These are phyloP conservation scores for Elsinoe ampelina DNA, from an alignment of 2,329 filamentous ascomycete genomes.

Conservation along the genomic window DNA sequence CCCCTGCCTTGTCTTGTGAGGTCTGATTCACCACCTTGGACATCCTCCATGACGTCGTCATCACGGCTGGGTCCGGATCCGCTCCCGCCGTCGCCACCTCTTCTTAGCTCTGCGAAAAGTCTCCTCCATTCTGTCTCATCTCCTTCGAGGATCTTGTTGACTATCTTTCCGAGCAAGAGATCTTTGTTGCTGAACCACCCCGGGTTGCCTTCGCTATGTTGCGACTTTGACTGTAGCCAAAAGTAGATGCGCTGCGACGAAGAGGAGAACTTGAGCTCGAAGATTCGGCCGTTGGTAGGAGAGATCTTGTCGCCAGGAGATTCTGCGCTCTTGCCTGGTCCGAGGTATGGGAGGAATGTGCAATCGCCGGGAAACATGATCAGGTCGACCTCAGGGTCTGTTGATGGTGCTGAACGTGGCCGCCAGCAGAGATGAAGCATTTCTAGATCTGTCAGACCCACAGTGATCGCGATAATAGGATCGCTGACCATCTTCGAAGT, in stretches of 20 bases:
- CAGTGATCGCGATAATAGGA: not conserved
- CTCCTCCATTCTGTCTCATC: slow-evolving; percentile 72
- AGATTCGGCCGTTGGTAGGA: slow-evolving; percentile 75
- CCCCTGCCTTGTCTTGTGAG: slow-evolving; percentile 55
- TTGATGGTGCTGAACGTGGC: slow-evolving; percentile 59
- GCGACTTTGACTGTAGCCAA: slow-evolving; percentile 89
- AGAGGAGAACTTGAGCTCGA: slow-evolving; percentile 85
- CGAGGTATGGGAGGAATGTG: slow-evolving; percentile 68
- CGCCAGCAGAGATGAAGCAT: slow-evolving; percentile 97
- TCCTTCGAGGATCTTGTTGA: slow-evolving; percentile 75
- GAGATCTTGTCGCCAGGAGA: slow-evolving; percentile 44
- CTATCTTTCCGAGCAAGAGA: slow-evolving; percentile 76
- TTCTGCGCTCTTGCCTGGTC: slow-evolving; percentile 21
- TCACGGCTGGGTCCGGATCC: slow-evolving; percentile 18
- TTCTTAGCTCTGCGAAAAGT: slow-evolving; percentile 54
- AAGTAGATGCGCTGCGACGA: slow-evolving; percentile 88
- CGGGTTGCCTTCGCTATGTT: slow-evolving; percentile 59
- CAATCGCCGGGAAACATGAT: slow-evolving; percentile 90
- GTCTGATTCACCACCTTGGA: slow-evolving; percentile 54
- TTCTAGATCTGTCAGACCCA: slow-evolving; percentile 42
- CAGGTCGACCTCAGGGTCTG: slow-evolving; percentile 73
- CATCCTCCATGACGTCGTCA: slow-evolving; percentile 68
- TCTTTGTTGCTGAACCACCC: slow-evolving; percentile 79
- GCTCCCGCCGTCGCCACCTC: slow-evolving; percentile 54
- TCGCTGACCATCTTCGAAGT: slow-evolving; percentile 69